phyloP scores from a whole-genome alignment of 768 basidiomycete species.

The Lanmaoa rubissima region DNA sequence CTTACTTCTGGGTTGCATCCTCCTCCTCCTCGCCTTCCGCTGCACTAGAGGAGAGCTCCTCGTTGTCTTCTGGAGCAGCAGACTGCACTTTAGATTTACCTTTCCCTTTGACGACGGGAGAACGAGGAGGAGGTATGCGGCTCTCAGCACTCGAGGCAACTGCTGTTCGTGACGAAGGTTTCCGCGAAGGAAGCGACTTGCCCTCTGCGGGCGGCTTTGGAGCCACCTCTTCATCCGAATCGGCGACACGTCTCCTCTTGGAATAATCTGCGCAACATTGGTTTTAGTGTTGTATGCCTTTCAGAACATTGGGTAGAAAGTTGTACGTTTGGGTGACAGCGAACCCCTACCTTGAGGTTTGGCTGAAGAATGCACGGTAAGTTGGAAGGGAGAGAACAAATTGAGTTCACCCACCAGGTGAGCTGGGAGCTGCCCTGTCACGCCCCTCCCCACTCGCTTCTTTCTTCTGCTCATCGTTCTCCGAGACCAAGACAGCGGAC shows the following conservation, averaged over 20 bases:
- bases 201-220: conserved; percentile 2
- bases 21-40: conserved; percentile 44
- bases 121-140: conserved; percentile 1
- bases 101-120: conserved; percentile 13
- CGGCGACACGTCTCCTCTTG: conserved; percentile 53
- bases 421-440: not conserved
- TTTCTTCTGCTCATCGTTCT: conserved; percentile 27
- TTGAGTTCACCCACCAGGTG: conserved; percentile 12
- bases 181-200: not conserved
- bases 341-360: conserved; percentile 40
- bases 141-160: not conserved
- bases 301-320: not conserved
- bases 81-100: conserved; percentile 16
- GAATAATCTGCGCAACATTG: conserved; percentile 25
- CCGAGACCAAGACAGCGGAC: conserved; percentile 20
- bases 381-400: not conserved
- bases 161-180: not conserved
- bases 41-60: conserved; percentile 31
- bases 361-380: conserved; percentile 20
- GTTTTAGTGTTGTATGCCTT: not conserved
- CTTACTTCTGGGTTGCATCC: conserved; percentile 65
- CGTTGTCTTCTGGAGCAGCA: conserved; percentile 30
- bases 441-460: conserved; percentile 13
- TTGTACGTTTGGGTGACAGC: conserved; percentile 21
- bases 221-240: conserved; percentile 45